A percentile compares a stretch with the other conserved stretches of the same genome.
phyloP scores from a whole-genome alignment of 768 basidiomycete genomes.

The Lactarius vividus region DNA sequence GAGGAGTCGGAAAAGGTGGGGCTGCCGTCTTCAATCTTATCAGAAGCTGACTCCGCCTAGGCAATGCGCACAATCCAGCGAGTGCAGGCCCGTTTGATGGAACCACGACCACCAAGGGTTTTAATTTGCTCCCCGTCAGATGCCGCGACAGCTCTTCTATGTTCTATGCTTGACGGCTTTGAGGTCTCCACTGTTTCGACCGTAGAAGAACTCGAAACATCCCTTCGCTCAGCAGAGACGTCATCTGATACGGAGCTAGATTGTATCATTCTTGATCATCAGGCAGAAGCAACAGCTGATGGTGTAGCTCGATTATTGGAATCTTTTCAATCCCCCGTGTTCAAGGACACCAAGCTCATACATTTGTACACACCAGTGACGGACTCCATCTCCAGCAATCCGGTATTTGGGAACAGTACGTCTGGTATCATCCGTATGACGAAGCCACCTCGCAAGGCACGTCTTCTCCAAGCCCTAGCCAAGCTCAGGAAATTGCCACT shows the following conservation, averaged over 20 bases:
- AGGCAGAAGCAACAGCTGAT: slow-evolving; percentile 56
- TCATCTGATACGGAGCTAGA: slow-evolving; percentile 44
- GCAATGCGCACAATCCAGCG: slow-evolving; percentile 45
- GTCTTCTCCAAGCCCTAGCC: slow-evolving; percentile 61
- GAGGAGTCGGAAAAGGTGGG: slow-evolving; percentile 57
- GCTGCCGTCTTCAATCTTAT: not conserved
- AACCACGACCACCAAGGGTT: slow-evolving; percentile 46
- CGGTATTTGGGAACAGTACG: slow-evolving; percentile 48
- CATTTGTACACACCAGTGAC: slow-evolving; percentile 73
- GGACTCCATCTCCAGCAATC: slow-evolving; percentile 48
- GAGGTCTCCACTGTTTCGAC: slow-evolving; percentile 43
- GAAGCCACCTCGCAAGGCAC: slow-evolving; percentile 62
- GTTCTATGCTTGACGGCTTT: slow-evolving; percentile 57
- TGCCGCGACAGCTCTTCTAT: slow-evolving; percentile 54
- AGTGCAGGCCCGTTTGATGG: slow-evolving; percentile 47
- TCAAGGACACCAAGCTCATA: slow-evolving; percentile 59
- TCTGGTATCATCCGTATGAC: slow-evolving; percentile 65
- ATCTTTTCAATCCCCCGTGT: slow-evolving; percentile 37
- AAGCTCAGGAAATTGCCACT: slow-evolving; percentile 53
- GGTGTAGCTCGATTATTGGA: slow-evolving; percentile 52
- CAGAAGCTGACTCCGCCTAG: slow-evolving; percentile 34
- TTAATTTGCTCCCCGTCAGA: slow-evolving; percentile 59
- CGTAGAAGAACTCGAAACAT: slow-evolving; percentile 45
- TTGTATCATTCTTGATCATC: slow-evolving; percentile 67
- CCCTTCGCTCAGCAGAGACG: slow-evolving; percentile 38